These are phyloP conservation scores for Fusarium marasasianum DNA, from an alignment of 2,329 filamentous ascomycete genomes.

Conservation along the genomic window DNA sequence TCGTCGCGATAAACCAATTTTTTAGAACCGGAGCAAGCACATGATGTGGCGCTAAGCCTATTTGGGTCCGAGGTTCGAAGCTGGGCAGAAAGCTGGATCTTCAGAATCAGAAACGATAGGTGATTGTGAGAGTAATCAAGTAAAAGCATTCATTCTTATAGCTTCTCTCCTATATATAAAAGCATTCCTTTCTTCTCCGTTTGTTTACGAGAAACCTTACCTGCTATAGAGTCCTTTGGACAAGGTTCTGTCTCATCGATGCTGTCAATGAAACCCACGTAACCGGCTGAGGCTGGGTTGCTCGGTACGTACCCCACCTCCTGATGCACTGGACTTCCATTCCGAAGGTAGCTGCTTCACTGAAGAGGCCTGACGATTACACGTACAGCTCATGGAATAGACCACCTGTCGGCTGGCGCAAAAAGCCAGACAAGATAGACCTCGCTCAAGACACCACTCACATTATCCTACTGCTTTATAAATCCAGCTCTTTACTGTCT, in stretches of 20 bases:
- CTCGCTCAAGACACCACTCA: slow-evolving; percentile 5
- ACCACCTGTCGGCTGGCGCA: slow-evolving; percentile 27
- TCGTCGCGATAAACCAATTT: slow-evolving; percentile 44
- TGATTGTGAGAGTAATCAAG: neutral
- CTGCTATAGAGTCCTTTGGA: neutral
- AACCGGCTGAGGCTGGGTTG: slow-evolving; percentile 18
- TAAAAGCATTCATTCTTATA: too few relatives aligned
- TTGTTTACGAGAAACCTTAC: neutral
- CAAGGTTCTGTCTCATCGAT: neutral
- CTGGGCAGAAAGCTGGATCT: neutral
- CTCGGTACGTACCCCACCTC: slow-evolving; percentile 39
- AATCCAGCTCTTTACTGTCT: neutral
- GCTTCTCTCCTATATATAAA: neutral
- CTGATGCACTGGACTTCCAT: slow-evolving; percentile 21
- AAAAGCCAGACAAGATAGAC: slow-evolving; percentile 22
- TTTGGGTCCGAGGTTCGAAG: slow-evolving; percentile 24
- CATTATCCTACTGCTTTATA: neutral
- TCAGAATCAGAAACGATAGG: neutral
- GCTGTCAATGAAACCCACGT: neutral
- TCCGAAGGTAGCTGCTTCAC: slow-evolving; percentile 11
- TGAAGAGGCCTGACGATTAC: slow-evolving; percentile 22
- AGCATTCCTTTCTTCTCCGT: neutral
- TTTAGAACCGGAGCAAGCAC: slow-evolving; percentile 41
- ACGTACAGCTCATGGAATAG: slow-evolving; percentile 25
- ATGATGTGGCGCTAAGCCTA: slow-evolving; percentile 38